A percentile compares a stretch with the other conserved stretches of the same genome.
Conservation (phyloP, 768 basidiomycete species). For the Pleurotus eryngii region DNA sequence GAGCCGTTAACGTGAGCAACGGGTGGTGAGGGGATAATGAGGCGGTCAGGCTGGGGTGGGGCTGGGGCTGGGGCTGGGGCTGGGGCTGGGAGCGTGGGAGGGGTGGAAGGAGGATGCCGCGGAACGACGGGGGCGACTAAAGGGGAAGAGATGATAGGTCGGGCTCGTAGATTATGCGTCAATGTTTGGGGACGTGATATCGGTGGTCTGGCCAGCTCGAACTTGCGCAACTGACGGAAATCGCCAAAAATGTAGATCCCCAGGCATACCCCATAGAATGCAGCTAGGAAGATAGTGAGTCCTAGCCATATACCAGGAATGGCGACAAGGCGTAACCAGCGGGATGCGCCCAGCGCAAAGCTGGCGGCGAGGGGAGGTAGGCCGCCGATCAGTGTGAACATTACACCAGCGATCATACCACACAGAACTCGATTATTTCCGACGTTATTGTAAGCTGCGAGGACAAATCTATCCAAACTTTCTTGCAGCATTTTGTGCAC, state of each 20-base stretch:
- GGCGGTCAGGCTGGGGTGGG: conserved; percentile 16
- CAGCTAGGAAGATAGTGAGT: conserved; percentile 55
- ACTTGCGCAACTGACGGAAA: conserved; percentile 71
- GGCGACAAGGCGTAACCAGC: conserved; percentile 58
- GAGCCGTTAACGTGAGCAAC: conserved; percentile 20
- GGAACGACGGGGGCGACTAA: conserved; percentile 7
- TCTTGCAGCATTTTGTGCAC: conserved; percentile 57
- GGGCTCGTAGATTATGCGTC: conserved; percentile 17
- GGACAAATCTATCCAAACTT: conserved; percentile 63
- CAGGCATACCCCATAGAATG: conserved; percentile 63
- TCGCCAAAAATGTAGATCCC: conserved; percentile 82
- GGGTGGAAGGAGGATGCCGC: neutral
- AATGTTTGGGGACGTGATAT: conserved; percentile 50
- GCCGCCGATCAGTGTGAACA: conserved; percentile 45
- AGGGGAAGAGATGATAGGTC: conserved; percentile 16
- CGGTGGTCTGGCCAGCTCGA: conserved; percentile 69
- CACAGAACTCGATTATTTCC: conserved; percentile 69
- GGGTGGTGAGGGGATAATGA: conserved; percentile 27
- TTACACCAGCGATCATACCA: conserved; percentile 61
- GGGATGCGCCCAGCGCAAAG: conserved; percentile 42
- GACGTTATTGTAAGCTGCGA: conserved; percentile 67
- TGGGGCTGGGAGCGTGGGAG: conserved; percentile 12
- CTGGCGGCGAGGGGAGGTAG: conserved; percentile 46
- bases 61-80: conserved; percentile 9
- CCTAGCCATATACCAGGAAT: conserved; percentile 73